Evolutionary conservation across 352 stramenopile species (phyloP).

Genomic region (Globisporangium polare): DNA sequence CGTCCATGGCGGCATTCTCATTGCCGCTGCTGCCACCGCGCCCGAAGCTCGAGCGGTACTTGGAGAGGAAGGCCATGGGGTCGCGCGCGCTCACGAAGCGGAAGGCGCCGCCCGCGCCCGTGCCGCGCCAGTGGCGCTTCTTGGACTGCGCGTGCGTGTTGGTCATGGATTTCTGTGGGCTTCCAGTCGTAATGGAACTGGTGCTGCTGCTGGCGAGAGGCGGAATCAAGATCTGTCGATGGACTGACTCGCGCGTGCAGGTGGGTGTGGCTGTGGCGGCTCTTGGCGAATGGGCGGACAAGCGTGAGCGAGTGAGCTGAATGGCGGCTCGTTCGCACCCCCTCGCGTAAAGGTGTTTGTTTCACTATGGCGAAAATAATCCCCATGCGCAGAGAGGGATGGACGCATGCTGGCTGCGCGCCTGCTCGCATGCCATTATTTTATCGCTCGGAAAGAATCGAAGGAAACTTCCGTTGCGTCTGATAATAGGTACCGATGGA

Average conservation of each 20-base stretch:
- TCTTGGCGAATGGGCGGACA: not conserved
- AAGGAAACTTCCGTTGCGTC: constrained; percentile 6
- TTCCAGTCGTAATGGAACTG: not conserved
- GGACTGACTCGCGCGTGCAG: no score
- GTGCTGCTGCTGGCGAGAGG: not conserved
- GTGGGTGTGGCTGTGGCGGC: no score
- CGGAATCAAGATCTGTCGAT: not conserved
- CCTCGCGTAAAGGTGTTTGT: not conserved
- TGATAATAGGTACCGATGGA: not conserved
- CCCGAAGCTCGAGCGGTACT: constrained; percentile 26
- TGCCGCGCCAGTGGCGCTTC: constrained; percentile 43
- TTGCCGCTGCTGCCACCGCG: not conserved
- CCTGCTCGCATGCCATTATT: not conserved
- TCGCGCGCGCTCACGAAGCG: constrained; percentile 15
- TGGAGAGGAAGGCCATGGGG: constrained; percentile 22
- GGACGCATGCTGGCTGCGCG: not conserved
- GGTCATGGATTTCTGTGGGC: constrained; percentile 17
- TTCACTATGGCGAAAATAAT: not conserved
- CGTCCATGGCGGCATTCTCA: not conserved
- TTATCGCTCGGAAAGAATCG: constrained; percentile 7
- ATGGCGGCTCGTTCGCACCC: not conserved
- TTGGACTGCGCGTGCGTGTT: constrained; percentile 31
- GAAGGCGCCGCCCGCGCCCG: constrained; percentile 1
- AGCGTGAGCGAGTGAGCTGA: not conserved
- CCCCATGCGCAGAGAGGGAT: not conserved